Conservation (phyloP, 2,329 filamentous ascomycete genomes). For the Fusarium piperis region DNA sequence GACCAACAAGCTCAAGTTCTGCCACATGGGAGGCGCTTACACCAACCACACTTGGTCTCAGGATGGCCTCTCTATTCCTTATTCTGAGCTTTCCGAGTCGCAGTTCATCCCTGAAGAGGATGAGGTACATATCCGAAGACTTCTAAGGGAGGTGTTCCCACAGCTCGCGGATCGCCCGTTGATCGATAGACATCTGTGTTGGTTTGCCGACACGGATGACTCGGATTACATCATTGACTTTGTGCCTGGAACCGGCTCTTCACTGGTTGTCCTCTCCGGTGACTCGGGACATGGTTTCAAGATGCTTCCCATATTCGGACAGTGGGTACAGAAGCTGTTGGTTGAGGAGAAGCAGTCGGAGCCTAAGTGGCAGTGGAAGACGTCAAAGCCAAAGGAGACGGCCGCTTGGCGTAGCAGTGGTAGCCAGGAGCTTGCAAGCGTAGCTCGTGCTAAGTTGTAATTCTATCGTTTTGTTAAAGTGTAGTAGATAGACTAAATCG, state of each 20-base stretch:
- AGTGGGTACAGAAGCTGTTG: slow-evolving; percentile 18
- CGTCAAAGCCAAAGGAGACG: slow-evolving; percentile 13
- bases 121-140: slow-evolving; percentile 15
- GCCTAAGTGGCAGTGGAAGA: slow-evolving; percentile 29
- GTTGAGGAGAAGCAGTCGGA: slow-evolving; percentile 11
- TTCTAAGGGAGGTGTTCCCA: slow-evolving; percentile 12
- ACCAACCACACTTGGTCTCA: slow-evolving; percentile 26
- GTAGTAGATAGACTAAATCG: not conserved
- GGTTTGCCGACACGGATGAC: slow-evolving; percentile 29
- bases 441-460: slow-evolving; percentile 25
- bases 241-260: slow-evolving; percentile 14
- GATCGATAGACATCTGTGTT: slow-evolving; percentile 24
- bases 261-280: slow-evolving; percentile 13
- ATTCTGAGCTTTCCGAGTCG: not conserved
- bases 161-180: slow-evolving; percentile 11
- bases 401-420: slow-evolving; percentile 28
- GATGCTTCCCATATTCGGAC: slow-evolving; percentile 26
- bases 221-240: slow-evolving; percentile 31
- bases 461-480: not conserved
- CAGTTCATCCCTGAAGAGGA: slow-evolving; percentile 31
- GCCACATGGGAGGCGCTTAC: slow-evolving; percentile 26
- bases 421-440: slow-evolving; percentile 21
- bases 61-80: slow-evolving; percentile 19
- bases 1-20: slow-evolving; percentile 29
- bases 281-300: slow-evolving; percentile 25